Conservation (phyloP, 257 asterid species). For the Anisodus acutangulus region DNA sequence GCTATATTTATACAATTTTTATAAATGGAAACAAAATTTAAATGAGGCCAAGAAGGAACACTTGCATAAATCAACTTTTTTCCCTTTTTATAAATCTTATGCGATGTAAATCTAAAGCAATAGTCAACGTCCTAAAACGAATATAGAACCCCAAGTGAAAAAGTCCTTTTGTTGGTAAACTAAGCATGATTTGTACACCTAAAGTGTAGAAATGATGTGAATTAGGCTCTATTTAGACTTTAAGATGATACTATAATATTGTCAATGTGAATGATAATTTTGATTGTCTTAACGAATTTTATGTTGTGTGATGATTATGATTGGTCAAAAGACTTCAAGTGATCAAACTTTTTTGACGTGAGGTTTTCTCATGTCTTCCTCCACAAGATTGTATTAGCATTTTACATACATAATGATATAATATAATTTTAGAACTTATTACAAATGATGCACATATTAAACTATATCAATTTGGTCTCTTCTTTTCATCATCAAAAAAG, state of each 20-base stretch:
- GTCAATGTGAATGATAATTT: conserved; percentile 9
- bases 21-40: background rate
- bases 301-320: conserved; percentile 25
- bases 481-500: background rate
- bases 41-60: background rate
- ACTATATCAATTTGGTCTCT: background rate
- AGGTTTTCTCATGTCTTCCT: background rate
- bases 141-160: too few relatives aligned
- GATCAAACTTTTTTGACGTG: conserved; percentile 26
- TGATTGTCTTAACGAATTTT: background rate
- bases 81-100: background rate
- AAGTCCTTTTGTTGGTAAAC: background rate
- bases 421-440: background rate
- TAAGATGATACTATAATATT: background rate
- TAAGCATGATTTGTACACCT: background rate
- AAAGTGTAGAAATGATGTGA: background rate
- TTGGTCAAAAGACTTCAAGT: conserved; percentile 11
- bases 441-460: background rate
- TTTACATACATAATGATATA: conserved; percentile 1
- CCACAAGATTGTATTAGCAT: conserved; percentile 16
- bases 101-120: background rate
- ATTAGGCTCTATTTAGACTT: background rate
- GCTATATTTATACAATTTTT: background rate
- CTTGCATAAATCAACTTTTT: background rate
- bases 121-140: too few relatives aligned